A percentile compares a stretch with the other conserved stretches of the same genome.
Conservation (phyloP, 192 early-diverging fungal species). For the Coemansia sp. region DNA sequence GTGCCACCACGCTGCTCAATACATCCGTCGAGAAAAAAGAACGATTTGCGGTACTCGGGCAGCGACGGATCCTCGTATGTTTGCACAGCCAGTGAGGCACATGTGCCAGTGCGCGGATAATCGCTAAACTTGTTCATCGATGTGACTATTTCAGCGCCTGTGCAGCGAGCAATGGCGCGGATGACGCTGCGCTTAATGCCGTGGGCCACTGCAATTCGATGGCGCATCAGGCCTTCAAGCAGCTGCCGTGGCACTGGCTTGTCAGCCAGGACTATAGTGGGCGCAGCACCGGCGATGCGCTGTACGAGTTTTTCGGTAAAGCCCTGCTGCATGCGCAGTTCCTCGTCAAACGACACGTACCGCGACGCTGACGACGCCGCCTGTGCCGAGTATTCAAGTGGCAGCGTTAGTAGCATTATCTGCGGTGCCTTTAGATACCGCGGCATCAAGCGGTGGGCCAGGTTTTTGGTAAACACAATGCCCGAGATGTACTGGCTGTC, state of each 20-base stretch:
- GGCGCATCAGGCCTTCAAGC: conserved; percentile 76
- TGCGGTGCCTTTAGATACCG: conserved; percentile 64
- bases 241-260: conserved; percentile 83
- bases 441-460: conserved; percentile 90
- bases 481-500: conserved; percentile 87
- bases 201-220: conserved; percentile 76
- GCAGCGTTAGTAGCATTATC: conserved; percentile 84
- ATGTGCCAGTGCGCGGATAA: conserved; percentile 75
- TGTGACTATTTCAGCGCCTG: conserved; percentile 76
- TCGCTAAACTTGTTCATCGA: conserved; percentile 80
- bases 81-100: conserved; percentile 72
- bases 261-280: conserved; percentile 79
- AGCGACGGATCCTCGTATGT: conserved; percentile 80
- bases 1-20: conserved; percentile 78
- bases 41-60: conserved; percentile 81
- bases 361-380: conserved; percentile 68
- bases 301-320: conserved; percentile 77
- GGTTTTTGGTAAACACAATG: conserved; percentile 90
- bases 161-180: conserved; percentile 81
- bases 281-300: conserved; percentile 74
- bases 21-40: conserved; percentile 88
- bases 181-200: conserved; percentile 89
- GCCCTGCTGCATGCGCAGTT: conserved; percentile 81
- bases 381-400: conserved; percentile 63
- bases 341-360: conserved; percentile 77